Percentiles rank a stretch among this genome's conserved stretches.
phyloP scores from a whole-genome alignment of 495 filamentous ascomycete genomes.

The Annulohypoxylon stygium region DNA sequence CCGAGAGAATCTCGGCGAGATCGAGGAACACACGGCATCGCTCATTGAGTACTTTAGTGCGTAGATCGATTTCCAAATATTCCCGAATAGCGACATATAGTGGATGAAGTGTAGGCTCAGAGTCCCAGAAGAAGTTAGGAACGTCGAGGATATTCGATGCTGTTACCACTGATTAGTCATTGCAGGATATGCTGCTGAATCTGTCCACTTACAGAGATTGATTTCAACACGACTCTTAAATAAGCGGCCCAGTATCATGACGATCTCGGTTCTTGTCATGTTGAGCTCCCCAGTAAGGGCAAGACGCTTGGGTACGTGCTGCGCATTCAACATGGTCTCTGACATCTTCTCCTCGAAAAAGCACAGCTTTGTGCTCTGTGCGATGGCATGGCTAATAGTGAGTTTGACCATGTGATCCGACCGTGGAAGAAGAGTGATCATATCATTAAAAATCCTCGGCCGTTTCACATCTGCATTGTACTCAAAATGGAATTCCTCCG shows the following conservation, averaged over 20 bases:
- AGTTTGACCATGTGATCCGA: slow-evolving; percentile 99
- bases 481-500: slow-evolving; percentile 98
- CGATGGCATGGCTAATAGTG: slow-evolving; percentile 95
- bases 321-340: slow-evolving; percentile 90
- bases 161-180: slow-evolving; percentile 51
- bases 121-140: slow-evolving; percentile 99
- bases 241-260: slow-evolving; percentile 87
- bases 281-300: slow-evolving; percentile 91
- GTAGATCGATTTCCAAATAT: slow-evolving; percentile 96
- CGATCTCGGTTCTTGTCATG: slow-evolving; percentile 92
- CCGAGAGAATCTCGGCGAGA: slow-evolving; percentile 92
- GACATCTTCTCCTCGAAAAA: slow-evolving; percentile 98
- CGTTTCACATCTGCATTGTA: slow-evolving; percentile 87
- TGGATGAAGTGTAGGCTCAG: slow-evolving; percentile 92
- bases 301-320: slow-evolving; percentile 88
- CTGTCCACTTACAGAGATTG: slow-evolving; percentile 83
- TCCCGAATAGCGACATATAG: slow-evolving; percentile 95
- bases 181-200: slow-evolving; percentile 12
- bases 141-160: slow-evolving; percentile 97
- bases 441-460: slow-evolving; percentile 96
- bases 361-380: slow-evolving; percentile 95
- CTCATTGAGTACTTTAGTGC: slow-evolving; percentile 95
- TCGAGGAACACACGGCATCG: slow-evolving; percentile 97
- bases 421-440: slow-evolving; percentile 91
- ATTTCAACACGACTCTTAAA: slow-evolving; percentile 97